Evolutionary conservation across 805 yeast genomes (phyloP).

Genomic region (Debaryomyces castellii): DNA sequence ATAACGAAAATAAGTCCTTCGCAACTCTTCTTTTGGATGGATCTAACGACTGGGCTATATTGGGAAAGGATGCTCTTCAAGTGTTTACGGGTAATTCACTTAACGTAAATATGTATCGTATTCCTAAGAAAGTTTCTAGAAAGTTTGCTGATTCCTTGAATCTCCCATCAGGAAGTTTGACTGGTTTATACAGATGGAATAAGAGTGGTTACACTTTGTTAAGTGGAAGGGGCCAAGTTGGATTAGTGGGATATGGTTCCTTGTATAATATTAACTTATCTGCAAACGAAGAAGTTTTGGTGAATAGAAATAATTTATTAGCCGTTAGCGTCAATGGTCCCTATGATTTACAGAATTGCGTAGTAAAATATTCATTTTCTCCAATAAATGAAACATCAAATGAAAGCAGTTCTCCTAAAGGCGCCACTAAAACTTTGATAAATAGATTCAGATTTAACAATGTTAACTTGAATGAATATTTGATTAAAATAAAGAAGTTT

Average conservation of each 20-base stretch:
- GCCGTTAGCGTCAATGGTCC: constrained; percentile 53
- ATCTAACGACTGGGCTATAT: constrained; percentile 59
- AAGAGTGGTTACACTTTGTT: constrained; percentile 46
- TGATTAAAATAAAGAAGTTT: background rate
- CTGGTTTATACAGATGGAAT: constrained; percentile 41
- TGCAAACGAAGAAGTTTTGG: constrained; percentile 47
- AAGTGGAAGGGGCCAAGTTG: constrained; percentile 58
- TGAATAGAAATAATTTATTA: constrained; percentile 46
- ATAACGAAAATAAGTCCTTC: constrained; percentile 36
- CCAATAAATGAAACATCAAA: background rate
- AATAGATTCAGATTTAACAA: background rate
- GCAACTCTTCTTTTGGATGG: constrained; percentile 55
- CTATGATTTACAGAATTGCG: constrained; percentile 42
- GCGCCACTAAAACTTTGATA: background rate
- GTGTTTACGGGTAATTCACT: constrained; percentile 56
- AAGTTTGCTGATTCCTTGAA: constrained; percentile 24
- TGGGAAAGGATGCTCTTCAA: constrained; percentile 48
- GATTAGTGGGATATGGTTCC: constrained; percentile 55
- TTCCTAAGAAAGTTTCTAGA: constrained; percentile 42
- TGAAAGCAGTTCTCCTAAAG: background rate
- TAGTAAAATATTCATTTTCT: constrained; percentile 24
- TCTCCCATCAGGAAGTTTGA: constrained; percentile 22
- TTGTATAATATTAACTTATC: constrained; percentile 47
- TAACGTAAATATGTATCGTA: constrained; percentile 29
- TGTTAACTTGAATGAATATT: background rate